Evolutionary conservation across 768 basidiomycete species (phyloP).

Genomic region (Rhizopogon vesiculosus): DNA sequence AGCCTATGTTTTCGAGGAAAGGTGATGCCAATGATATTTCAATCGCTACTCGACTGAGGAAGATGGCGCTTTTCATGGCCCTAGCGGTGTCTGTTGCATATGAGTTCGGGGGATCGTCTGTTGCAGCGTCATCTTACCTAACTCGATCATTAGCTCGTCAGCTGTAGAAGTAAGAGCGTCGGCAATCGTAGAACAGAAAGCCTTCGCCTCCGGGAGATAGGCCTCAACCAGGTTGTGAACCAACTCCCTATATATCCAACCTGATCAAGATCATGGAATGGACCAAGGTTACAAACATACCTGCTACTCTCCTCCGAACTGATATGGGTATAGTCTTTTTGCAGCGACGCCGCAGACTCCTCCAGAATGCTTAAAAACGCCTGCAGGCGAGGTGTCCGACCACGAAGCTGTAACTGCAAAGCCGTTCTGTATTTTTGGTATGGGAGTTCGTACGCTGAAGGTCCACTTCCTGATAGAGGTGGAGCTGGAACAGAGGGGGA

Average conservation of each 20-base stretch:
- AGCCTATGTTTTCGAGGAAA: conserved; percentile 43
- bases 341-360: conserved; percentile 49
- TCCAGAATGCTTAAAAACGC: conserved; percentile 56
- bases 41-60: conserved; percentile 45
- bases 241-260: conserved; percentile 31
- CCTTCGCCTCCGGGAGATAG: conserved; percentile 50
- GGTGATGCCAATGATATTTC: conserved; percentile 40
- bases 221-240: conserved; percentile 35
- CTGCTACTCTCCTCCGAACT: conserved; percentile 34
- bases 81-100: conserved; percentile 4
- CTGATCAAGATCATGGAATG: background rate
- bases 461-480: conserved; percentile 33
- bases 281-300: conserved; percentile 30
- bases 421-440: conserved; percentile 61
- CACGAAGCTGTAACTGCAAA: conserved; percentile 58
- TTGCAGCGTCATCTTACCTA: conserved; percentile 27
- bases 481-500: conserved; percentile 43
- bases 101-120: conserved; percentile 5
- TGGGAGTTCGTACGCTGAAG: conserved; percentile 32
- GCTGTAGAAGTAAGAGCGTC: conserved; percentile 35
- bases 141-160: conserved; percentile 23
- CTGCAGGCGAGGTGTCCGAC: conserved; percentile 60
- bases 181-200: conserved; percentile 38
- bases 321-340: conserved; percentile 52
- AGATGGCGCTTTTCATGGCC: conserved; percentile 33